phyloP scores from a whole-genome alignment of 2,329 filamentous ascomycete species.

The Fusarium sacchari region DNA sequence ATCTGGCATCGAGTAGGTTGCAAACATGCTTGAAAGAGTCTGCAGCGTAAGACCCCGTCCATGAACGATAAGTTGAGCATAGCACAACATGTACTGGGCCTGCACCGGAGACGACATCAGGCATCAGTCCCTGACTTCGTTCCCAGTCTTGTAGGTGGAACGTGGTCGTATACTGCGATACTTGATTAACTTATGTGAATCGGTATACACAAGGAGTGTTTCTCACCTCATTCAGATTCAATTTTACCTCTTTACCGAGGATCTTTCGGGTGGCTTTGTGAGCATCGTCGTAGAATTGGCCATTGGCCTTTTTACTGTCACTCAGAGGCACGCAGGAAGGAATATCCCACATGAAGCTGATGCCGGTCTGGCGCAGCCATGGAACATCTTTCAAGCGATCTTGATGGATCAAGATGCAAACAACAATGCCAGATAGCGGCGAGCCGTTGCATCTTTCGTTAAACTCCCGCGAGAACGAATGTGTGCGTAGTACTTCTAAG shows the following conservation, averaged over 20 bases:
- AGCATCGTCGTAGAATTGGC: not conserved
- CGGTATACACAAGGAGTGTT: fast-evolving
- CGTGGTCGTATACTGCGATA: not conserved
- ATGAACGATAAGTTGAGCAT: not conserved
- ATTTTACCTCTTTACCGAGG: not conserved
- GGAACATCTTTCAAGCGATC: not conserved
- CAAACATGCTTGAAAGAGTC: not conserved
- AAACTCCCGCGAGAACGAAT: not conserved
- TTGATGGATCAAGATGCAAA: not conserved
- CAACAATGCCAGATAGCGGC: not conserved
- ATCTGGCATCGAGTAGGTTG: not conserved
- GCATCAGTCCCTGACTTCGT: not conserved
- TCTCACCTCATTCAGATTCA: not conserved
- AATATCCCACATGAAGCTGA: not conserved
- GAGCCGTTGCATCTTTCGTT: not conserved
- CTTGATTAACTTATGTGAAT: not conserved
- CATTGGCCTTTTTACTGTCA: not conserved
- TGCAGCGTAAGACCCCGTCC: not conserved
- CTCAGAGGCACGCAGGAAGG: not conserved
- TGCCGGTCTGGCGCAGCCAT: not conserved
- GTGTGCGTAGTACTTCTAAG: not conserved
- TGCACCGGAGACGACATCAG: not conserved
- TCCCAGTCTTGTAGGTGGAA: not conserved
- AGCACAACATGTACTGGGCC: not conserved
- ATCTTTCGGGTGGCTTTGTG: not conserved